These are phyloP conservation scores for Sporisorium graminicola DNA, from an alignment of 1,284 basidiomycete species.

Conservation along the genomic window DNA sequence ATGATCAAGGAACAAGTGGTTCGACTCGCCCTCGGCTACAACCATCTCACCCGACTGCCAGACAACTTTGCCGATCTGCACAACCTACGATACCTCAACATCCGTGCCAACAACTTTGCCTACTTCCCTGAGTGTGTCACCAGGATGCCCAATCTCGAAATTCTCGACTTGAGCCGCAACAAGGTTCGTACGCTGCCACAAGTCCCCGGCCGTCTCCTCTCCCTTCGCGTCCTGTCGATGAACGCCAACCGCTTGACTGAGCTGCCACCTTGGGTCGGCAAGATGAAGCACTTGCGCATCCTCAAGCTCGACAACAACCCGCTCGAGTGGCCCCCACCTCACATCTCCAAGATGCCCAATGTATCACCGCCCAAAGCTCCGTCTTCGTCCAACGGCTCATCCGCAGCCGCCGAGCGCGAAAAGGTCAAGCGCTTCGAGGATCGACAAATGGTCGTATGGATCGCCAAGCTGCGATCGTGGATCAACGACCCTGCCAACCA, in stretches of 20 bases:
- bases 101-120: slow-evolving; percentile 87
- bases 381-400: slow-evolving; percentile 61
- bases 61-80: slow-evolving; percentile 81
- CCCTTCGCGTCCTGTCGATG: slow-evolving; percentile 84
- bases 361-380: slow-evolving; percentile 35
- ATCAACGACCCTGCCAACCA: slow-evolving; percentile 45
- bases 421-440: slow-evolving; percentile 53
- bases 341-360: slow-evolving; percentile 58
- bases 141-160: slow-evolving; percentile 85
- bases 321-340: slow-evolving; percentile 82
- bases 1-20: slow-evolving; percentile 57
- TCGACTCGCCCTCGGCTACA: slow-evolving; percentile 86
- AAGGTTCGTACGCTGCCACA: slow-evolving; percentile 84
- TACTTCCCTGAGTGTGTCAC: slow-evolving; percentile 83
- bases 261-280: slow-evolving; percentile 82
- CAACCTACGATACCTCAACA: slow-evolving; percentile 89
- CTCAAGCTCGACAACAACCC: slow-evolving; percentile 88
- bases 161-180: slow-evolving; percentile 93
- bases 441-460: slow-evolving; percentile 61
- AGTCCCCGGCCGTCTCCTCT: slow-evolving; percentile 82
- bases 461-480: slow-evolving; percentile 57
- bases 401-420: slow-evolving; percentile 52
- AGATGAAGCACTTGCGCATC: slow-evolving; percentile 81
- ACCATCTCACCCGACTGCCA: slow-evolving; percentile 84
- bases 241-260: slow-evolving; percentile 85